A percentile compares a stretch with the other conserved stretches of the same genome.
phyloP scores from a whole-genome alignment of 163 green algal species.

The Scenedesmus sp. region DNA sequence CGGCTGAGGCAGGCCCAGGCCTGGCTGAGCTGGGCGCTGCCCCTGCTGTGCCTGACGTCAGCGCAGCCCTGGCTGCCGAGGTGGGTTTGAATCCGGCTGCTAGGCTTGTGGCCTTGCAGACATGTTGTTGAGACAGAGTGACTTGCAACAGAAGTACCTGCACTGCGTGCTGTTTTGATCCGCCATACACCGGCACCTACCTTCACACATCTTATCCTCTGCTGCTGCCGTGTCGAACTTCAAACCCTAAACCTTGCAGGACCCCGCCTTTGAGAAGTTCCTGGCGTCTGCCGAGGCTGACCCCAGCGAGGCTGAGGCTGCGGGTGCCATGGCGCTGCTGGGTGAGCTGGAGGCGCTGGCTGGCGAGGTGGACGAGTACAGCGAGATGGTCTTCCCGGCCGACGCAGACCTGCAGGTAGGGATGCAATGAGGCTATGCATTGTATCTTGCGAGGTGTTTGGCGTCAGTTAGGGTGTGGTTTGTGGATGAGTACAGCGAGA shows the following conservation, averaged over 20 bases:
- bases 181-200: too few species aligned
- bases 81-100: neutral
- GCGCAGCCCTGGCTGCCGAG: constrained; percentile 21
- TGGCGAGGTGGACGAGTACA: constrained; percentile 46
- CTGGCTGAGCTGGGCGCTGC: constrained; percentile 2
- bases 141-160: too few species aligned
- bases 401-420: constrained; percentile 45
- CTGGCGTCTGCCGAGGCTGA: constrained; percentile 18
- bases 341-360: constrained; percentile 31
- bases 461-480: neutral
- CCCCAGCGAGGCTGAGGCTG: constrained; percentile 26
- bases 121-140: too few species aligned
- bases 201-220: too few species aligned
- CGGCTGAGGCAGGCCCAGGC: neutral
- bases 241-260: neutral
- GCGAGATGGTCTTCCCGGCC: constrained; percentile 33
- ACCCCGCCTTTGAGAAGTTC: constrained; percentile 48
- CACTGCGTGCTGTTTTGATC: too few species aligned
- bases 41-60: neutral
- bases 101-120: neutral
- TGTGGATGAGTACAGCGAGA: constrained; percentile 49
- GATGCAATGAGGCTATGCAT: neutral
- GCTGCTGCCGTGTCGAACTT: too few species aligned
- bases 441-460: neutral
- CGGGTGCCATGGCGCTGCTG: constrained; percentile 12